phyloP scores from a whole-genome alignment of 2,329 filamentous ascomycete genomes.

The Onygenales sp. region DNA sequence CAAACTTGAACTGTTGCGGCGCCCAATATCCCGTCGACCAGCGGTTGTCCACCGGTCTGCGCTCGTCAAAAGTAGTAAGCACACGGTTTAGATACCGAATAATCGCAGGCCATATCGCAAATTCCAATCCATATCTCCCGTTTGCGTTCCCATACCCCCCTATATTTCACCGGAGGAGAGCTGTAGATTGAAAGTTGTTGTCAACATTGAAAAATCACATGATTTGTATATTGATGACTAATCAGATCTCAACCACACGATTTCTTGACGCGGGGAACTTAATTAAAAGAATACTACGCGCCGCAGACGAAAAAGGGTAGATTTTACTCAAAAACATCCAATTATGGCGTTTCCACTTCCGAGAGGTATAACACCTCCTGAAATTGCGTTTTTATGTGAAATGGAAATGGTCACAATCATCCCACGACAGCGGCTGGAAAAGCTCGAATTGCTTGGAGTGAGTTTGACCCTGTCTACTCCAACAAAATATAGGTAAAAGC shows the following conservation, averaged over 20 bases:
- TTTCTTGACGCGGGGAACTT: background rate
- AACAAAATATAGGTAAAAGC: constrained; percentile 2
- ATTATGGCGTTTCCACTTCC: constrained; percentile 53
- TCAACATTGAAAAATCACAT: background rate
- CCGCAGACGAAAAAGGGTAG: background rate
- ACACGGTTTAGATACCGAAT: too few species aligned
- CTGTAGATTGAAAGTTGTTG: too few species aligned
- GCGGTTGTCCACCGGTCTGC: too few species aligned
- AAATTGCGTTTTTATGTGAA: constrained; percentile 91
- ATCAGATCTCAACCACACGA: background rate
- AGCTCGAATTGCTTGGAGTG: constrained; percentile 76
- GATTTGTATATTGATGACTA: background rate
- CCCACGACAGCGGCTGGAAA: constrained; percentile 80
- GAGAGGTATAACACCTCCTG: constrained; percentile 66
- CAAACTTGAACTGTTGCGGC: too few species aligned
- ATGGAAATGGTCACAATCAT: constrained; percentile 94
- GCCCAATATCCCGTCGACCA: too few species aligned
- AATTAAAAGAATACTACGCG: background rate
- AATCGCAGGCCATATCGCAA: too few species aligned
- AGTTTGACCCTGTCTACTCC: constrained; percentile 30
- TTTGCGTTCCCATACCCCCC: too few species aligned
- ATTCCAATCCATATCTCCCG: too few species aligned
- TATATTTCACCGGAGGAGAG: too few species aligned
- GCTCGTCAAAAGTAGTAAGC: too few species aligned
- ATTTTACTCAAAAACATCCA: constrained; percentile 5